Conservation (phyloP, 2,329 filamentous ascomycete genomes). For the Stagonosporopsis cucurbitacearum region DNA sequence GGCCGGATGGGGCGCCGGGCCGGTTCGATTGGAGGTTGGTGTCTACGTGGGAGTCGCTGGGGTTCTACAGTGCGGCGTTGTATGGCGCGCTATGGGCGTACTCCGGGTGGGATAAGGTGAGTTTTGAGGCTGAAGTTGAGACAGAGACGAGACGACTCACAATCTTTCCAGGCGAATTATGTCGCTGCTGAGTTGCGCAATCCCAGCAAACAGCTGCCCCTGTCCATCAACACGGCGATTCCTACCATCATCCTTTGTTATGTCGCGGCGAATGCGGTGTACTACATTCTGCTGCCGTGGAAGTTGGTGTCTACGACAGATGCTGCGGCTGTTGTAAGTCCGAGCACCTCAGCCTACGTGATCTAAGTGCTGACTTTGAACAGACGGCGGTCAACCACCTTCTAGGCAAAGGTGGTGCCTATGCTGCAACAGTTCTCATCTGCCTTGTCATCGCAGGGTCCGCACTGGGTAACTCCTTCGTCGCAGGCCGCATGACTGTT, state of each 20-base stretch:
- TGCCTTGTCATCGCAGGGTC: conserved; percentile 69
- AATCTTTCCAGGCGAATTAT: conserved; percentile 42
- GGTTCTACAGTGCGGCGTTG: conserved; percentile 65
- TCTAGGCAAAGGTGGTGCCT: conserved; percentile 57
- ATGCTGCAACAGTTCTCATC: conserved; percentile 63
- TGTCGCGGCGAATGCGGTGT: conserved; percentile 65
- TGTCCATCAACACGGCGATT: conserved; percentile 68
- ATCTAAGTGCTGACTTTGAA: neutral
- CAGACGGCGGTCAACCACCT: conserved; percentile 55
- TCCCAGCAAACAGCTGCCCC: conserved; percentile 56
- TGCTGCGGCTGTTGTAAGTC: conserved; percentile 66
- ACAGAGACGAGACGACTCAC: neutral
- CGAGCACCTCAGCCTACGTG: neutral
- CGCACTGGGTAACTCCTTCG: conserved; percentile 68
- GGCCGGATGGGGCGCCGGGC: conserved; percentile 34
- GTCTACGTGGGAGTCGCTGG: conserved; percentile 64
- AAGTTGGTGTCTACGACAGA: conserved; percentile 64
- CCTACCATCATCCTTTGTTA: conserved; percentile 68
- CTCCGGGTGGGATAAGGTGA: conserved; percentile 48
- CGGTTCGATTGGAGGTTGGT: conserved; percentile 49
- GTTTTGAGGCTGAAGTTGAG: conserved; percentile 12
- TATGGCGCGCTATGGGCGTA: conserved; percentile 49
- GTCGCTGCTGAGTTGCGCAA: conserved; percentile 46
- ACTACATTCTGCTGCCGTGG: conserved; percentile 70
- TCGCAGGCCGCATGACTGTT: conserved; percentile 68